Conservation (phyloP, 164 flowering plant species). For the Chimonanthus salicifolius region DNA sequence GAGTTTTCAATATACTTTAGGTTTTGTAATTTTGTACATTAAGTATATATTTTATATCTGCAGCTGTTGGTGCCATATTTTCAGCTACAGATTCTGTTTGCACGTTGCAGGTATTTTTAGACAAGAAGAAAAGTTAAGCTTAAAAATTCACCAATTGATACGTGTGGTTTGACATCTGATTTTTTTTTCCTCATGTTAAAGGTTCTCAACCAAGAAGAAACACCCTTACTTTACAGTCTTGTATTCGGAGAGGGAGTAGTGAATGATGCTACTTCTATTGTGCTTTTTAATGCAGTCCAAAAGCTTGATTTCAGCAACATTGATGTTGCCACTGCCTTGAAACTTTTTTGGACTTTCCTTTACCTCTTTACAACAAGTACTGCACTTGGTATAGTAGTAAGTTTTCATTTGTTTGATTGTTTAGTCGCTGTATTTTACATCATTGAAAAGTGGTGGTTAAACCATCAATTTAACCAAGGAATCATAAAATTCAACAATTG, state of each 20-base stretch:
- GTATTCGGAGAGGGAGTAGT: constrained; percentile 94
- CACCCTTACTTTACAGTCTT: constrained; percentile 81
- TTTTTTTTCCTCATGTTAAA: constrained; percentile 16
- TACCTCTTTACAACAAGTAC: constrained; percentile 71
- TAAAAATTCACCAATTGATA: not conserved
- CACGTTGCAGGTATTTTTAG: constrained; percentile 66
- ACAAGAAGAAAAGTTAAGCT: not conserved
- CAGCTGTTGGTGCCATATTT: constrained; percentile 88
- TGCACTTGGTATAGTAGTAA: constrained; percentile 58
- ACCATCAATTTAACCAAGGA: not conserved
- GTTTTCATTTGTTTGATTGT: constrained; percentile 11
- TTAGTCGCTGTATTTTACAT: not conserved
- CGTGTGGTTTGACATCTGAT: not conserved
- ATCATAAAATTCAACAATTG: not conserved
- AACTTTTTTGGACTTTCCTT: constrained; percentile 53
- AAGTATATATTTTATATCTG: constrained; percentile 2
- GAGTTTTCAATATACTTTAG: not conserved
- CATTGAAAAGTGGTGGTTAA: not conserved
- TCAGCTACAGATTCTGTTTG: constrained; percentile 93
- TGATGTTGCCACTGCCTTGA: constrained; percentile 32
- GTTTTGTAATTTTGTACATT: not conserved
- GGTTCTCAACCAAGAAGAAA: constrained; percentile 85
- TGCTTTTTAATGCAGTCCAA: constrained; percentile 84
- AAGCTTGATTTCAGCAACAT: constrained; percentile 55
- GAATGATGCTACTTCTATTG: constrained; percentile 89